Evolutionary conservation across 257 asterid species (phyloP), one percentile per base, ranked within the genome.

Genomic region (Nicotiana sylvestris): DNA sequence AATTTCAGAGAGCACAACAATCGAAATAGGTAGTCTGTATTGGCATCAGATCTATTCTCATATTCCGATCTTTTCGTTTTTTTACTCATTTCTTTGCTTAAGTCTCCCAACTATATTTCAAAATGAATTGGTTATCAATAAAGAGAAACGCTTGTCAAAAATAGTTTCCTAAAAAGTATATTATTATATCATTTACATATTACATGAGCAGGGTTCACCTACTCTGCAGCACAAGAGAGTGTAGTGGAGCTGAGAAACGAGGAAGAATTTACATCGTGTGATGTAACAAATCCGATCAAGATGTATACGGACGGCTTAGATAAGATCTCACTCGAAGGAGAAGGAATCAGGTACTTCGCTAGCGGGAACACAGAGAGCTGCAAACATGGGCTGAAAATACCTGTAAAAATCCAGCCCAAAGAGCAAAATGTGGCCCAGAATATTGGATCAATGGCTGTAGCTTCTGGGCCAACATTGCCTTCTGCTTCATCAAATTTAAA

Each of bases 301-400:
- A 83, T 83, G 86, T 83, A 66, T 4, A 78, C 86, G 57, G 43
- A 78, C 53, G 86, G 83, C 17, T 35, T 78, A 6, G 49, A 83
- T 66, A 78, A 37, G 29, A 67, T 83, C 79, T 18, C 83, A 0
- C 86, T 83, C 6, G 81, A 66, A 29, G 83, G 80, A 4, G 86
- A 67, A 69, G 86, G 86, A 78, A 83, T 78, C 76, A 18, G 86
- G n/a, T 83, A 78, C 83, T 83, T 83, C 62, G 83, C 70, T 4
- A 78, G 80, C 32, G 83, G 83, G 9, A 78, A 83, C 43, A 10
- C 56, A 3, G 81, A 78, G 37, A 78, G 78, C 21, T 83, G 86
- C 16, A 67, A 43, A 66, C 78, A 83, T 6, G 86, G 86, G 67
- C 83, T 83, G 9, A 83, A 83, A 62, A 76, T 78, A 0, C 83